These are phyloP conservation scores for Penicillium sp. DNA, from an alignment of 2,329 filamentous ascomycete species.

Conservation along the genomic window DNA sequence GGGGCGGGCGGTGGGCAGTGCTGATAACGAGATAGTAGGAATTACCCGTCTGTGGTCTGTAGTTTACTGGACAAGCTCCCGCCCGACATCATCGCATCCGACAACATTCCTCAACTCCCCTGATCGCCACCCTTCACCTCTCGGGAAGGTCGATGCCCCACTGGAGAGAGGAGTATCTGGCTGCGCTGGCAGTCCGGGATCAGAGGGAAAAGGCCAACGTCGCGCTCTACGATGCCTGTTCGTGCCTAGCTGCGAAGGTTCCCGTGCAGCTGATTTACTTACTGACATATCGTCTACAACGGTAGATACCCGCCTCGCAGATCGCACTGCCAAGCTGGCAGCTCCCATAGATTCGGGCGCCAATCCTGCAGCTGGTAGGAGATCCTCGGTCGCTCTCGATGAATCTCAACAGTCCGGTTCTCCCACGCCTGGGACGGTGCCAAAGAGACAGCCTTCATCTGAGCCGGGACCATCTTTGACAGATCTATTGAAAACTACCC, in stretches of 20 bases:
- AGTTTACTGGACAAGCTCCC: conserved; percentile 7
- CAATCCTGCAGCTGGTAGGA: conserved; percentile 30
- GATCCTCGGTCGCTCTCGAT: conserved; percentile 27
- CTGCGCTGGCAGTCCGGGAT: conserved; percentile 74
- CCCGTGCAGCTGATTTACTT: conserved; percentile 12
- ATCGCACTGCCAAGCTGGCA: conserved; percentile 65
- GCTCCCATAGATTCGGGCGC: conserved; percentile 37
- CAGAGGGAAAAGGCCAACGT: conserved; percentile 69
- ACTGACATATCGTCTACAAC: conserved; percentile 32
- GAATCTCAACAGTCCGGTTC: conserved; percentile 35
- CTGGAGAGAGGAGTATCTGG: conserved; percentile 83
- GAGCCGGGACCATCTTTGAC: conserved; percentile 39
- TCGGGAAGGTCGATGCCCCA: conserved; percentile 59
- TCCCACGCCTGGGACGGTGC: conserved; percentile 38
- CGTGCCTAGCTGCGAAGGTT: conserved; percentile 16
- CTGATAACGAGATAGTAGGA: conserved; percentile 28
- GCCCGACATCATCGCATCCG: conserved; percentile 29
- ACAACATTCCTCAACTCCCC: conserved; percentile 22
- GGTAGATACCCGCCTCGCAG: conserved; percentile 68
- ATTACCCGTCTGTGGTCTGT: neutral
- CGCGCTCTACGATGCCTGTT: conserved; percentile 80
- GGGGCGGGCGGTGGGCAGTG: conserved; percentile 32
- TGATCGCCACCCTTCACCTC: conserved; percentile 3
- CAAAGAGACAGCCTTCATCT: conserved; percentile 34
- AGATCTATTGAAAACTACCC: conserved; percentile 45